These are phyloP conservation scores for Tolypocladium ophioglossoides DNA, from an alignment of 2,329 filamentous ascomycete species.

Conservation along the genomic window DNA sequence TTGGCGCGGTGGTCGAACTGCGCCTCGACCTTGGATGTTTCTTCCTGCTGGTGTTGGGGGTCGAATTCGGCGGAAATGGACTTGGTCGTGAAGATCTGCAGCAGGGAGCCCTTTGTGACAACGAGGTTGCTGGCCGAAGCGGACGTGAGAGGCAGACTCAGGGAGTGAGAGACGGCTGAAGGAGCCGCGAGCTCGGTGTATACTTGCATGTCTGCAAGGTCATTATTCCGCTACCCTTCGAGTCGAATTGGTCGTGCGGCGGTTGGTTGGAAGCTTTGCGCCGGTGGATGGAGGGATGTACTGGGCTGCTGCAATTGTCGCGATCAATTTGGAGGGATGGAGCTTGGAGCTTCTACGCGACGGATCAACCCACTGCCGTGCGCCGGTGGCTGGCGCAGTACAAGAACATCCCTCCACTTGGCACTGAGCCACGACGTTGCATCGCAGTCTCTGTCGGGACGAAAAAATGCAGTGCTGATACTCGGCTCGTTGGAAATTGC, in stretches of 20 bases:
- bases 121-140: slow-evolving; percentile 72
- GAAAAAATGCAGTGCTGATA: no score
- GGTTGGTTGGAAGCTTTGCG: neutral
- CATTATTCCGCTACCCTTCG: slow-evolving; percentile 19
- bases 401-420: no score
- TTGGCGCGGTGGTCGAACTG: slow-evolving; percentile 42
- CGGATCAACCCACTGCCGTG: slow-evolving; percentile 12
- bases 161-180: slow-evolving; percentile 83
- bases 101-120: slow-evolving; percentile 82
- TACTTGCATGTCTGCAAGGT: slow-evolving; percentile 66
- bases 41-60: slow-evolving; percentile 23
- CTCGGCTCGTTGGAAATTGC: no score
- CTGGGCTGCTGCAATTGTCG: neutral
- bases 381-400: neutral
- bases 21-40: slow-evolving; percentile 29
- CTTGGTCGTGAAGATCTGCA: slow-evolving; percentile 80
- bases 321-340: neutral
- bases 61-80: slow-evolving; percentile 54
- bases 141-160: slow-evolving; percentile 68
- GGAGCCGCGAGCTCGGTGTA: slow-evolving; percentile 94
- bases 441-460: no score
- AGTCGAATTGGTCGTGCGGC: slow-evolving; percentile 7
- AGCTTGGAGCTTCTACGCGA: neutral
- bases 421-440: no score
- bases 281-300: neutral